phyloP scores from a whole-genome alignment of 31 red algal species.

The Porphyra umbilicalis region DNA sequence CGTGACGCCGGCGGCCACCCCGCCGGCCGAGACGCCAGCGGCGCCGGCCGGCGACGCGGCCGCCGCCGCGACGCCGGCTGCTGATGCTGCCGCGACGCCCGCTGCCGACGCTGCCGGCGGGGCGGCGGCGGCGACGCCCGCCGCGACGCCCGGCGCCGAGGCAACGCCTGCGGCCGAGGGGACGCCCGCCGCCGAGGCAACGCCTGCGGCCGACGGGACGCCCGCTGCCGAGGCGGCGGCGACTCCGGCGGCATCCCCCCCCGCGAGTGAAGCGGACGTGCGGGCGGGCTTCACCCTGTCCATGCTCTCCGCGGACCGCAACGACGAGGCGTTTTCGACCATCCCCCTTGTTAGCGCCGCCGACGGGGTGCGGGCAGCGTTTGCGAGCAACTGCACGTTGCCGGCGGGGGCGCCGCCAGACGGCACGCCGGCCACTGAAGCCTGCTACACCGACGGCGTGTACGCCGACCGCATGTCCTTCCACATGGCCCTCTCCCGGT shows the following conservation, averaged over 20 bases:
- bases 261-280: background rate
- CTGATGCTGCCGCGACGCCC: background rate
- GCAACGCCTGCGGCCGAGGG: too few species aligned
- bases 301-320: background rate
- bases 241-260: background rate
- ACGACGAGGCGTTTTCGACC: background rate
- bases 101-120: background rate
- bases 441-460: constrained; percentile 29
- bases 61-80: background rate
- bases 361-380: background rate
- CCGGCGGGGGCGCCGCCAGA: background rate
- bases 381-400: background rate
- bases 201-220: too few species aligned
- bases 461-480: constrained; percentile 67
- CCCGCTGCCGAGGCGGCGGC: background rate
- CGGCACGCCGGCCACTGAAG: background rate
- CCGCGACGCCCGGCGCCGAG: background rate
- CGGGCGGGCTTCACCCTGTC: background rate
- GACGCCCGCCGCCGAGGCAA: too few species aligned
- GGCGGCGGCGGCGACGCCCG: background rate
- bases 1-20: background rate
- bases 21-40: background rate
- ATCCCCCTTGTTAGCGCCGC: background rate
- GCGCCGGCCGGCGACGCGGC: background rate
- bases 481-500: constrained; percentile 25